Conservation (phyloP, 495 filamentous ascomycete species). For the Pseudomonodictys pantanalensis region DNA sequence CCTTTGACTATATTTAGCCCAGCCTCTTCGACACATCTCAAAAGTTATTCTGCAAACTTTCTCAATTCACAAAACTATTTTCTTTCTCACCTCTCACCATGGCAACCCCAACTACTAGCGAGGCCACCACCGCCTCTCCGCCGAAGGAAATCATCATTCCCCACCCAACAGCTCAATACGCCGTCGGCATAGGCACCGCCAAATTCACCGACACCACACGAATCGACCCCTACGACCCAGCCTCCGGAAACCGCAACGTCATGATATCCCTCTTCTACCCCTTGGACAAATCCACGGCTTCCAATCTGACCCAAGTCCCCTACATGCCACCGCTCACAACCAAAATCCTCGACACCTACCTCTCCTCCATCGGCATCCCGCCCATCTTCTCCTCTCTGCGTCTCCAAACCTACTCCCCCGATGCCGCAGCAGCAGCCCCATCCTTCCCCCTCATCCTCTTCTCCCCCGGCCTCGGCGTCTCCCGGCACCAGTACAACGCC, state of each 20-base stretch:
- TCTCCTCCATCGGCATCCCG: not conserved
- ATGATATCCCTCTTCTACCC: slow-evolving; percentile 33
- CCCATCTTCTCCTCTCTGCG: slow-evolving; percentile 12
- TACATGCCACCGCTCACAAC: slow-evolving; percentile 25
- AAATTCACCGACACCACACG: slow-evolving; percentile 22
- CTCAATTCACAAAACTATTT: not conserved
- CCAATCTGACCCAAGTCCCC: not conserved
- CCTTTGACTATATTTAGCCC: not conserved
- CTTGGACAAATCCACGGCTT: not conserved
- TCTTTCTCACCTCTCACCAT: not conserved
- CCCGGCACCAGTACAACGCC: slow-evolving; percentile 15
- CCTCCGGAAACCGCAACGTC: slow-evolving; percentile 7
- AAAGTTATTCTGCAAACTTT: not conserved
- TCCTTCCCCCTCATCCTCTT: slow-evolving; percentile 17
- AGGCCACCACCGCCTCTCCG: no score
- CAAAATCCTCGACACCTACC: not conserved
- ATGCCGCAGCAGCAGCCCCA: not conserved
- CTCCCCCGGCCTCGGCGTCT: slow-evolving; percentile 12
- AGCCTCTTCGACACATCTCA: not conserved
- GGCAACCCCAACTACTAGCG: no score
- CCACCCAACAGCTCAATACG: slow-evolving; percentile 9
- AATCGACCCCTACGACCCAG: slow-evolving; percentile 26
- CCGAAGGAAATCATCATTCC: slow-evolving; percentile 14
- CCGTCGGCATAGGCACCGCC: not conserved
- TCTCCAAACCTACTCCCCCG: slow-evolving; percentile 3